Percentiles rank a stretch among this genome's conserved stretches.
These are phyloP conservation scores for Singerocomus inundabilis DNA, from an alignment of 1,284 basidiomycete species.

Conservation along the genomic window DNA sequence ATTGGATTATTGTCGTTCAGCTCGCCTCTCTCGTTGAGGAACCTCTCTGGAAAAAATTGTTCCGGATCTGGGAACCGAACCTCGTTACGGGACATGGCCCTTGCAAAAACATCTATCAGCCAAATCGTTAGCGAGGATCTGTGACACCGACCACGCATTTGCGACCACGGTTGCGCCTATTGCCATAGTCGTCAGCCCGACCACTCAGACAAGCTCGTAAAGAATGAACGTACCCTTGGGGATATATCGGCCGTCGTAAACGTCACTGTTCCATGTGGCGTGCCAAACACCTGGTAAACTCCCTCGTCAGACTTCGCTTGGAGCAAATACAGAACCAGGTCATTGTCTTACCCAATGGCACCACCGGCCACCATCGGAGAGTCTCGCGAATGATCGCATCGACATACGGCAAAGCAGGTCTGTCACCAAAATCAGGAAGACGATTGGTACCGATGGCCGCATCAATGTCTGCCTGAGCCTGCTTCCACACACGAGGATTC, in stretches of 20 bases:
- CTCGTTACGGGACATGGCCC: slow-evolving; percentile 25
- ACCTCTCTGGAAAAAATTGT: slow-evolving; percentile 18
- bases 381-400: slow-evolving; percentile 40
- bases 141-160: slow-evolving; percentile 16
- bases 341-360: slow-evolving; percentile 15
- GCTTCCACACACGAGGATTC: slow-evolving; percentile 32
- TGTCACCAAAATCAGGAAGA: slow-evolving; percentile 40
- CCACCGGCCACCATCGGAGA: slow-evolving; percentile 22
- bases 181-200: not conserved
- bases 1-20: slow-evolving; percentile 14
- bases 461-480: slow-evolving; percentile 41
- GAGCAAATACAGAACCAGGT: not conserved
- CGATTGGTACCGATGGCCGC: slow-evolving; percentile 33
- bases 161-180: slow-evolving; percentile 15
- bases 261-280: slow-evolving; percentile 10
- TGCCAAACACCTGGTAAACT: slow-evolving; percentile 13
- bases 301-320: not conserved
- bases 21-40: slow-evolving; percentile 12
- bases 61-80: slow-evolving; percentile 18
- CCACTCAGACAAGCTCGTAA: not conserved
- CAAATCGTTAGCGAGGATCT: too few species aligned
- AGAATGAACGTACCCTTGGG: slow-evolving; percentile 17
- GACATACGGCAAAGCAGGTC: slow-evolving; percentile 37
- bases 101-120: not conserved
- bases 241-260: slow-evolving; percentile 20